Base-by-base conservation (phyloP, 139 green algal genomes). In the Chlamydomonas schloesseri region DNA sequence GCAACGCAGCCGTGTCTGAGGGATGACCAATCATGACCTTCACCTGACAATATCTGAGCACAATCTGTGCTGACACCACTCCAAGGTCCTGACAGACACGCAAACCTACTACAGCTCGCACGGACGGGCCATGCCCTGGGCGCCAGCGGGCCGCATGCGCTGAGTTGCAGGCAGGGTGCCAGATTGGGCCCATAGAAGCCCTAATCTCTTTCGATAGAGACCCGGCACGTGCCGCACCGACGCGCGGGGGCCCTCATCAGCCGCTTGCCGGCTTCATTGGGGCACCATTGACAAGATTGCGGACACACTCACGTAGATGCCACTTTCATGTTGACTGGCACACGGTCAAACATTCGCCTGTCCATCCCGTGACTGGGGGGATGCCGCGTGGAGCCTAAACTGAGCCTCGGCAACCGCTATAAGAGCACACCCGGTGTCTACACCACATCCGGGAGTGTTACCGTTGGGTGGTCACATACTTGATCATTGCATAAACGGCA, bases 11-110 rank as follows among this genome's bases (percentile, higher is more conserved):
- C 47, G 23, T 26, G 37, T 64, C 78, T 84, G 78, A 18, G 26
- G 78, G 78, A 84, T 84, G 78, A 84, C 78, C 78, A 50, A 82
- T 84, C 17, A 58, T 65, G 47, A 84, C 78, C 78, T 84, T 84
- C 78, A 84, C 78, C 78, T 84, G 78, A 84, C 78, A 84, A 84
- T 84, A 84, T 75, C 78, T 84, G 28, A 84, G 78, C 78, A 84
- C 78, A 75, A 26, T 21, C 33, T 28, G 78, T 84, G 78, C 78
- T 87, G 81, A 87, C 81, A 79, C 26, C 55, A 87, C 74, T 82
- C 71, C 71, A 78, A 88, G 69, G 72, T 82, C 46, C 82, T 74
- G 60, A 71, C 65, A 74, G 47, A 76, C 64, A 67, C 58, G 29
- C 10, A 47, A 15, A 55, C 2, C 21, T n/a, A n/a, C n/a, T n/a